These are phyloP conservation scores for Exophiala bonariae DNA, from an alignment of 2,329 filamentous ascomycete genomes.

Conservation along the genomic window DNA sequence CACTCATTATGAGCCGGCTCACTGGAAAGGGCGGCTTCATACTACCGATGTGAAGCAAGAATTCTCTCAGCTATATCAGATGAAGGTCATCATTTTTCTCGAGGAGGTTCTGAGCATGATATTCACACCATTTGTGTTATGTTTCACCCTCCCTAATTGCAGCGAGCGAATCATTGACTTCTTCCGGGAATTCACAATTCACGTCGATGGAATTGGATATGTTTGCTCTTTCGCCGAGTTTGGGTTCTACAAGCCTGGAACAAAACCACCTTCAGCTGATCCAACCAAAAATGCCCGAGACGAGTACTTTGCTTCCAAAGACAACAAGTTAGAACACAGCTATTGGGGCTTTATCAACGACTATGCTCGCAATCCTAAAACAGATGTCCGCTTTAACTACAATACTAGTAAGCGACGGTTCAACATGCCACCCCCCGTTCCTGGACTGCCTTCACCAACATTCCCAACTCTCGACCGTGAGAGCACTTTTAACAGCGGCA, in stretches of 20 bases:
- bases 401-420: slow-evolving; percentile 60
- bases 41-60: slow-evolving; percentile 90
- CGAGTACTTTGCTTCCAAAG: slow-evolving; percentile 92
- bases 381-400: slow-evolving; percentile 62
- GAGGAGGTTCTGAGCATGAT: slow-evolving; percentile 92
- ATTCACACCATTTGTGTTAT: slow-evolving; percentile 84
- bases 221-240: slow-evolving; percentile 98
- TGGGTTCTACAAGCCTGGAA: slow-evolving; percentile 83
- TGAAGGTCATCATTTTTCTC: slow-evolving; percentile 86
- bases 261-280: slow-evolving; percentile 34
- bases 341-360: slow-evolving; percentile 95
- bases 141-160: slow-evolving; percentile 81
- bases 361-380: slow-evolving; percentile 75
- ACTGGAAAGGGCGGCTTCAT: slow-evolving; percentile 88
- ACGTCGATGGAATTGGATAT: slow-evolving; percentile 93
- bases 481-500: slow-evolving; percentile 5
- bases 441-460: slow-evolving; percentile 66
- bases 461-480: slow-evolving; percentile 30
- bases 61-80: slow-evolving; percentile 86
- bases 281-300: slow-evolving; percentile 55
- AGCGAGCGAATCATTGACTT: slow-evolving; percentile 95
- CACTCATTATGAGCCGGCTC: slow-evolving; percentile 85
- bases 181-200: slow-evolving; percentile 95
- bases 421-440: slow-evolving; percentile 73
- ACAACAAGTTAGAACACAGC: slow-evolving; percentile 97